Percentiles rank a stretch among this genome's conserved stretches.
phyloP scores from a whole-genome alignment of 345 rosid genomes.

The Dipteronia sinensis region DNA sequence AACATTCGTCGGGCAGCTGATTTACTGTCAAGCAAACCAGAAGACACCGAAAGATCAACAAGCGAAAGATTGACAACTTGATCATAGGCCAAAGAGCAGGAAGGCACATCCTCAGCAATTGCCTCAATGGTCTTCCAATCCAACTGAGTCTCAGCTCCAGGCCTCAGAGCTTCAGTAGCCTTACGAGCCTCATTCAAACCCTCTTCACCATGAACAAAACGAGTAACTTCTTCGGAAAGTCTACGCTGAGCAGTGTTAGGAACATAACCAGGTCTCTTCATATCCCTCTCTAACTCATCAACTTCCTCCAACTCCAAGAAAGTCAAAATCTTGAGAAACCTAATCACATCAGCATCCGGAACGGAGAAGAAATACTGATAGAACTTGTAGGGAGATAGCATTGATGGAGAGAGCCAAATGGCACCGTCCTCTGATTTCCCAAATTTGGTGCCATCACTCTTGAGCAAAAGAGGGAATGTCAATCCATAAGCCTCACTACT shows the following conservation, averaged over 20 bases:
- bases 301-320: slow-evolving; percentile 74
- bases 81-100: slow-evolving; percentile 63
- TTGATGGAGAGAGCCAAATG: slow-evolving; percentile 78
- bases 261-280: slow-evolving; percentile 67
- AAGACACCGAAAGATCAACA: slow-evolving; percentile 70
- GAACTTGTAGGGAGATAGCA: slow-evolving; percentile 86
- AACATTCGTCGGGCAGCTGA: slow-evolving; percentile 78
- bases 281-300: slow-evolving; percentile 59
- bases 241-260: slow-evolving; percentile 72
- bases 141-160: slow-evolving; percentile 87
- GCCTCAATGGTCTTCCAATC: slow-evolving; percentile 88
- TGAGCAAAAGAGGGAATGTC: slow-evolving; percentile 86
- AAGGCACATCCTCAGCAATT: slow-evolving; percentile 88
- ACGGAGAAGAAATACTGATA: slow-evolving; percentile 96
- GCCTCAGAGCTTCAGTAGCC: slow-evolving; percentile 90
- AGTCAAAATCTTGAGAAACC: slow-evolving; percentile 76
- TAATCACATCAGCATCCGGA: slow-evolving; percentile 76
- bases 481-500: slow-evolving; percentile 58
- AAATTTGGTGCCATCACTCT: slow-evolving; percentile 89
- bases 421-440: slow-evolving; percentile 99
- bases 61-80: slow-evolving; percentile 55
- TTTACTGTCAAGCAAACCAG: slow-evolving; percentile 89
- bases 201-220: slow-evolving; percentile 89
- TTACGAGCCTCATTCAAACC: slow-evolving; percentile 86
- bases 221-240: slow-evolving; percentile 91